Conservation (phyloP, 192 early-diverging fungal species). For the Phycomyces blakesleeanus region DNA sequence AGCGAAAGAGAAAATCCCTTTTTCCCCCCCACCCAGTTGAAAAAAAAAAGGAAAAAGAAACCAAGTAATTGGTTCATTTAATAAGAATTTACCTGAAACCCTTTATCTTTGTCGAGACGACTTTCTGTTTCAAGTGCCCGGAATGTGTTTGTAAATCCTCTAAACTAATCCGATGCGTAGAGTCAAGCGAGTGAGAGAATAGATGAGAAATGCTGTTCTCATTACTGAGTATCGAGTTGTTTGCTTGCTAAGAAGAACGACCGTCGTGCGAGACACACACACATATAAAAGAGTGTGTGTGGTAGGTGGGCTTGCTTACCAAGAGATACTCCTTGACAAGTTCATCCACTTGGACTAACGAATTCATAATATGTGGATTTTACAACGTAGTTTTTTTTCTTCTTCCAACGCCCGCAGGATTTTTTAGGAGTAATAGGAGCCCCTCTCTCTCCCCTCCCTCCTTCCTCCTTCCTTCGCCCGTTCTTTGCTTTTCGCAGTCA, state of each 20-base stretch:
- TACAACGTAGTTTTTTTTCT: too few relatives aligned
- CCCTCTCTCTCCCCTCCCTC: too few relatives aligned
- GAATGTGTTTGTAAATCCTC: conserved; percentile 58
- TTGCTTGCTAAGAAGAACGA: neutral
- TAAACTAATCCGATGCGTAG: conserved; percentile 39
- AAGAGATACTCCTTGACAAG: conserved; percentile 64
- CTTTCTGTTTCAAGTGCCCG: conserved; percentile 54
- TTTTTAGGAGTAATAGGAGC: too few relatives aligned
- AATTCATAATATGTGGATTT: conserved; percentile 47
- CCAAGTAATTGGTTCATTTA: neutral
- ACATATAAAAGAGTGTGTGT: neutral
- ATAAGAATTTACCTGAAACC: conserved; percentile 43
- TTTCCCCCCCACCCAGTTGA: neutral
- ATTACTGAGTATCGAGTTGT: neutral
- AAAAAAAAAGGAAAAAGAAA: conserved; percentile 3
- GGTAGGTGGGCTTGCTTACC: conserved; percentile 32
- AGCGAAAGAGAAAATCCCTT: too few relatives aligned
- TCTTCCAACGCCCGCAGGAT: too few relatives aligned
- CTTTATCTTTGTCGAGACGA: conserved; percentile 53
- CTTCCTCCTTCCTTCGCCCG: too few relatives aligned
- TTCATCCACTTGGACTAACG: conserved; percentile 58
- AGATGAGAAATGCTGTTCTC: neutral
- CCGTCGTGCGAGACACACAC: neutral
- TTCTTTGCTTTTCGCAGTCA: too few relatives aligned
- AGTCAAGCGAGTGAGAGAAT: neutral